Conservation (phyloP, 768 basidiomycete species). For the Tephrocybe rancida region DNA sequence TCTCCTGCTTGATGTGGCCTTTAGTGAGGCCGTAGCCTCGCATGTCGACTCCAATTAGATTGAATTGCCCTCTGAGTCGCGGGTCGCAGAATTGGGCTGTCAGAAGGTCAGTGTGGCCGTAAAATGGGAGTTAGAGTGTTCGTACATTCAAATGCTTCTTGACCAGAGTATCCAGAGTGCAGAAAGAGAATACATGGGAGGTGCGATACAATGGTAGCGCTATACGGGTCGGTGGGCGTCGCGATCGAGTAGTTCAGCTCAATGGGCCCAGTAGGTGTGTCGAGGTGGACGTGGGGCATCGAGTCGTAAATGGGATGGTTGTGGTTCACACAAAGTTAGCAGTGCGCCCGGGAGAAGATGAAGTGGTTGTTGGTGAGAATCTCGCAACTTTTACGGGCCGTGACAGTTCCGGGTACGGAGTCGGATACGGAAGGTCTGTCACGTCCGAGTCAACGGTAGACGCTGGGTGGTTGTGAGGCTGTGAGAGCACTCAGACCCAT, state of each 20-base stretch:
- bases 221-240: slow-evolving; percentile 20
- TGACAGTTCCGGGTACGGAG: slow-evolving; percentile 10
- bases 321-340: not conserved
- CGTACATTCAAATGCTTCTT: slow-evolving; percentile 24
- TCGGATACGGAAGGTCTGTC: not conserved
- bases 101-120: not conserved
- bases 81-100: slow-evolving; percentile 28
- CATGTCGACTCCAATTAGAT: slow-evolving; percentile 30
- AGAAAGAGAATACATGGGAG: slow-evolving; percentile 23
- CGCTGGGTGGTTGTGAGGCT: not conserved
- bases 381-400: not conserved
- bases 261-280: slow-evolving; percentile 17
- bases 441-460: not conserved
- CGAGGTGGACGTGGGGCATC: slow-evolving; percentile 19
- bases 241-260: slow-evolving; percentile 21
- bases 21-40: slow-evolving; percentile 25
- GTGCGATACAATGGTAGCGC: slow-evolving; percentile 15
- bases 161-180: slow-evolving; percentile 21
- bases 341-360: not conserved
- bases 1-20: slow-evolving; percentile 18
- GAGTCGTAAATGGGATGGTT: not conserved
- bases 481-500: slow-evolving; percentile 11
- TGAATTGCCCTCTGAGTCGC: slow-evolving; percentile 24
- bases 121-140: not conserved
- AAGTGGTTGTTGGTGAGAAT: slow-evolving; percentile 7